Base-by-base conservation (phyloP, 1,284 basidiomycete genomes). In the Tilletia caries region DNA sequence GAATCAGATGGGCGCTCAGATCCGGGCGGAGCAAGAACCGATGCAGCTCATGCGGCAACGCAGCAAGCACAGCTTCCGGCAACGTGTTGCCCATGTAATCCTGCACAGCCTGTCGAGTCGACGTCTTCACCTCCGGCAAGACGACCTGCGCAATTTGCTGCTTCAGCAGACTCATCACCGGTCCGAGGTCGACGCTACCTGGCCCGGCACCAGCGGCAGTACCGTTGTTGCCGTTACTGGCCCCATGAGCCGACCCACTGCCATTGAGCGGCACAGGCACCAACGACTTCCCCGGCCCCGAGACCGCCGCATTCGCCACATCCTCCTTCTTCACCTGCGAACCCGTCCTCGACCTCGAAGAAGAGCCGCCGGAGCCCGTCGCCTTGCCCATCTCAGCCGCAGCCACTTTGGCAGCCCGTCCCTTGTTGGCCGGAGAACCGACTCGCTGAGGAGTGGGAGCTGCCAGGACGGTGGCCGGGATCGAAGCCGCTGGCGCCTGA, bases 1-100 rank as follows among this genome's bases (percentile, higher is more conserved):
- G 65, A 0, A 73, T 68, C 5, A 77, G 69, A 67, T 77, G 71
- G 12, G 65, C 65, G 27, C 68, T 69, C 64, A 76, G 67, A 27
- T 71, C 71, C 29, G 73, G 73, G 6, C 70, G 67, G 18, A 65
- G 48, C 67, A 77, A 52, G 58, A 75, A 68, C 4, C 65, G 67
- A 46, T 77, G 71, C 15, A 77, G 44, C 68, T 77, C 70, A 15
- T 54, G 52, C 52, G 52, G 52, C 18, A 54, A 27, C 12, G 52
- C 52, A 29, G 52, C 52, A 23, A 54, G 25, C 23, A 54, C 52
- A 13, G 52, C 52, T 15, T 54, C 52, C n/a, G 52, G 52, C 3
- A 54, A 29, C 1, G 52, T 54, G 52, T 54, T 54, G 23, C 52
- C 52, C 52, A 54, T 54, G 25, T 54, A 54, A 18, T 54, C 52